These are phyloP conservation scores for Scorias spongiosa DNA, from an alignment of 2,329 filamentous ascomycete species.

Conservation along the genomic window DNA sequence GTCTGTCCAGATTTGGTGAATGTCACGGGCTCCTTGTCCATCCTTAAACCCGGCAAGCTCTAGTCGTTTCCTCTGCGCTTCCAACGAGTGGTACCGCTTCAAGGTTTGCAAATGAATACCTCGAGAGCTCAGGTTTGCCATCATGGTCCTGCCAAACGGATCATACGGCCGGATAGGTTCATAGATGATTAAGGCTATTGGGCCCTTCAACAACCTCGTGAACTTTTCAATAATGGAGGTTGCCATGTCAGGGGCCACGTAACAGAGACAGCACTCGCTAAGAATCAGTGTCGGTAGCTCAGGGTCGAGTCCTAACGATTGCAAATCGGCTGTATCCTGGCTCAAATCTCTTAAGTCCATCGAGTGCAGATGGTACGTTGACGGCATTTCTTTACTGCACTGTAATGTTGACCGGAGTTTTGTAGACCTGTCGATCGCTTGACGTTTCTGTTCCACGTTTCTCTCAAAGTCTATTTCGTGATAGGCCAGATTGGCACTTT, in stretches of 20 bases:
- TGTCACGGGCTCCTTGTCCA: conserved; percentile 42
- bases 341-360: conserved; percentile 54
- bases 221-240: conserved; percentile 27
- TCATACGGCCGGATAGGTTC: conserved; percentile 77
- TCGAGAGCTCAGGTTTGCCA: conserved; percentile 68
- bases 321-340: conserved; percentile 11
- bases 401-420: conserved; percentile 8
- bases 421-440: conserved; percentile 10
- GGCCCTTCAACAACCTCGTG: conserved; percentile 25
- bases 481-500: conserved; percentile 45
- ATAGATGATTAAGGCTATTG: conserved; percentile 57
- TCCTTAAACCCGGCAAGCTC: conserved; percentile 47
- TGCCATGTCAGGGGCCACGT: conserved; percentile 54
- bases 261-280: conserved; percentile 92
- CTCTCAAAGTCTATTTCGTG: conserved; percentile 83
- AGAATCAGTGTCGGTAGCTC: conserved; percentile 66
- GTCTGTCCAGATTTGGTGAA: conserved; percentile 51
- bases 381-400: conserved; percentile 8
- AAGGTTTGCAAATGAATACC: conserved; percentile 77
- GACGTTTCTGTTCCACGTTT: conserved; percentile 31
- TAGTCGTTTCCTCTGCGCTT: conserved; percentile 54
- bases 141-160: conserved; percentile 83
- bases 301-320: conserved; percentile 31
- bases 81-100: conserved; percentile 51
- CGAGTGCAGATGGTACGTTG: conserved; percentile 38